phyloP scores from a whole-genome alignment of 495 filamentous ascomycete species.

The Penicillium ochrochloron region DNA sequence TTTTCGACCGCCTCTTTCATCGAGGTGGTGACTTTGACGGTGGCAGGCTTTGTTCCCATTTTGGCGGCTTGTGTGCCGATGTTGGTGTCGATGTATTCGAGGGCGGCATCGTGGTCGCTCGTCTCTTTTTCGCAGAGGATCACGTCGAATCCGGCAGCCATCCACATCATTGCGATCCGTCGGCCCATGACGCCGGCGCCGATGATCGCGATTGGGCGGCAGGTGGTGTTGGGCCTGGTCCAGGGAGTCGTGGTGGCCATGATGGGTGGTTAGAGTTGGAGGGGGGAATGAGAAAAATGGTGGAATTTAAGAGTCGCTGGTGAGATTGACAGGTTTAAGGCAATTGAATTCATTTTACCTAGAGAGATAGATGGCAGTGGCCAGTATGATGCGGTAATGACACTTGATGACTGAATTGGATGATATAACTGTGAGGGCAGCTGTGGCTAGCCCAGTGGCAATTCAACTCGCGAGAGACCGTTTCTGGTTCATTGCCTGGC shows the following conservation, averaged over 20 bases:
- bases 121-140: constrained; percentile 38
- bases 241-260: constrained; percentile 21
- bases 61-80: constrained; percentile 35
- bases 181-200: constrained; percentile 50
- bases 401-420: constrained; percentile 21
- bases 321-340: not conserved
- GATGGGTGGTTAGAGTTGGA: not conserved
- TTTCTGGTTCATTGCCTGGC: not conserved
- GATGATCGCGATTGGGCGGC: constrained; percentile 43
- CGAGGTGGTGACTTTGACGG: constrained; percentile 32
- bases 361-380: not conserved
- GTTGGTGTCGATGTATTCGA: constrained; percentile 41
- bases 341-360: not conserved
- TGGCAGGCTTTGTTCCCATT: constrained; percentile 33
- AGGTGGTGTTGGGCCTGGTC: constrained; percentile 30
- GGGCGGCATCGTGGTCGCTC: constrained; percentile 24
- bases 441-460: constrained; percentile 21
- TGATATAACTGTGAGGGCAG: constrained; percentile 25
- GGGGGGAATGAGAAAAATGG: not conserved
- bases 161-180: constrained; percentile 40
- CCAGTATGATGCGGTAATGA: constrained; percentile 24
- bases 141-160: constrained; percentile 38
- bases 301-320: not conserved
- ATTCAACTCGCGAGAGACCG: not conserved
- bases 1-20: constrained; percentile 45